phyloP scores from a whole-genome alignment of 345 rosid genomes.

The Citrus australasica region DNA sequence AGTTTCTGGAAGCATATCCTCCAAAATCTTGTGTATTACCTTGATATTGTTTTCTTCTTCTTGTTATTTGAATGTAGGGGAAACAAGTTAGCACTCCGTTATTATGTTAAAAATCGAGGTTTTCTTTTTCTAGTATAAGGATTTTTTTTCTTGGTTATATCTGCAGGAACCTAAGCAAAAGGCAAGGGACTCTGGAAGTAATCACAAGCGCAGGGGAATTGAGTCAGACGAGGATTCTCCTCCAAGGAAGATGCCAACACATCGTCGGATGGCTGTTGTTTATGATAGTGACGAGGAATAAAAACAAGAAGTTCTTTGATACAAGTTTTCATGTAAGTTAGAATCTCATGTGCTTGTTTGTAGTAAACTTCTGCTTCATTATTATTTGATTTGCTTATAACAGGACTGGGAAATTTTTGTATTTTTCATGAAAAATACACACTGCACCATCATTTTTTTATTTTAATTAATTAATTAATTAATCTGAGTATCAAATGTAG shows the following conservation, averaged over 20 bases:
- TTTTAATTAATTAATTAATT: background rate
- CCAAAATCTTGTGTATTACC: background rate
- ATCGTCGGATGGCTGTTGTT: constrained; percentile 83
- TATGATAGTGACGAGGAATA: constrained; percentile 88
- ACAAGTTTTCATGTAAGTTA: background rate
- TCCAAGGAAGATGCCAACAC: constrained; percentile 67
- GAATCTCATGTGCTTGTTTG: background rate
- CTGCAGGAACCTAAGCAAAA: constrained; percentile 59
- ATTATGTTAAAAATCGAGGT: background rate
- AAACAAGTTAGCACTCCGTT: background rate
- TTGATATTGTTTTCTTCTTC: background rate
- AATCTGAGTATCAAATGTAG: background rate
- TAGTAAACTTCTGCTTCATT: background rate
- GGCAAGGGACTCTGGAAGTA: constrained; percentile 45
- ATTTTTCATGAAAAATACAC: background rate
- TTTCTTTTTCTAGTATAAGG: background rate
- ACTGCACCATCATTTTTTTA: background rate
- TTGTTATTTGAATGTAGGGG: background rate
- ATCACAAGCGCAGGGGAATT: constrained; percentile 68
- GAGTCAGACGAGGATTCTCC: constrained; percentile 93
- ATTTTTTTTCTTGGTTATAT: background rate
- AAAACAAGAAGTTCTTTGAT: background rate
- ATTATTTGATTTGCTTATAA: background rate
- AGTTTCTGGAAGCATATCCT: background rate
- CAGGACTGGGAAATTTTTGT: background rate